A percentile compares a stretch with the other conserved stretches of the same genome.
Evolutionary conservation across 306 rosid genomes (phyloP).

Genomic region (Castanea mollissima): DNA sequence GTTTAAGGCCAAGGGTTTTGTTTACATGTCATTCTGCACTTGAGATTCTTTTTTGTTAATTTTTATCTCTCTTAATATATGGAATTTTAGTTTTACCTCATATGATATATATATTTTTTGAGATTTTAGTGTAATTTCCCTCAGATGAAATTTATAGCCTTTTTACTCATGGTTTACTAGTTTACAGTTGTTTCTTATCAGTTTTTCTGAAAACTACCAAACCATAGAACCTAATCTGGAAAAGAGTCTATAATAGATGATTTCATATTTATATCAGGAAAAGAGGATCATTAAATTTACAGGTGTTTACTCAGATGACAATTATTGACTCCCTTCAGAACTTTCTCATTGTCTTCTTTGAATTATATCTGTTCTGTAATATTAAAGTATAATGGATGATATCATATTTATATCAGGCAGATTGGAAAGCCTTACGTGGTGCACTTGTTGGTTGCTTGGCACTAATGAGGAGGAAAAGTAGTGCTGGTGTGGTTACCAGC

Average conservation of each 20-base stretch:
- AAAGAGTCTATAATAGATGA: no score
- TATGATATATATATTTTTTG: neutral
- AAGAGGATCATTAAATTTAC: no score
- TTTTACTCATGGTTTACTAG: neutral
- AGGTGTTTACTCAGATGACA: no score
- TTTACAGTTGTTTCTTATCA: neutral
- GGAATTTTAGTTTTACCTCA: neutral
- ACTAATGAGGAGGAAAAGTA: constrained; percentile 63
- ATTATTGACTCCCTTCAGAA: neutral
- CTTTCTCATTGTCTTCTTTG: neutral
- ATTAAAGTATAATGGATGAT: constrained; percentile 11
- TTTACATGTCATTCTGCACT: neutral
- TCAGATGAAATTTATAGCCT: neutral
- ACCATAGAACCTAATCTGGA: no score
- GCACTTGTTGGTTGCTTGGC: constrained; percentile 96
- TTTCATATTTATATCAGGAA: no score
- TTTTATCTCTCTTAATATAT: neutral
- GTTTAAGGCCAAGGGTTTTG: neutral
- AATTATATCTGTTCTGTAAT: neutral
- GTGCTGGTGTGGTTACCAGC: constrained; percentile 52
- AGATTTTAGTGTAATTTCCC: neutral
- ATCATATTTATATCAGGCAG: constrained; percentile 63
- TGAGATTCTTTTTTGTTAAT: neutral
- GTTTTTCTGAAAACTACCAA: neutral
- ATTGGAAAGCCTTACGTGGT: constrained; percentile 96